Percentiles rank a stretch among this genome's conserved stretches.
phyloP scores from a whole-genome alignment of 208 protist genomes.

The Crithidia expoeki region DNA sequence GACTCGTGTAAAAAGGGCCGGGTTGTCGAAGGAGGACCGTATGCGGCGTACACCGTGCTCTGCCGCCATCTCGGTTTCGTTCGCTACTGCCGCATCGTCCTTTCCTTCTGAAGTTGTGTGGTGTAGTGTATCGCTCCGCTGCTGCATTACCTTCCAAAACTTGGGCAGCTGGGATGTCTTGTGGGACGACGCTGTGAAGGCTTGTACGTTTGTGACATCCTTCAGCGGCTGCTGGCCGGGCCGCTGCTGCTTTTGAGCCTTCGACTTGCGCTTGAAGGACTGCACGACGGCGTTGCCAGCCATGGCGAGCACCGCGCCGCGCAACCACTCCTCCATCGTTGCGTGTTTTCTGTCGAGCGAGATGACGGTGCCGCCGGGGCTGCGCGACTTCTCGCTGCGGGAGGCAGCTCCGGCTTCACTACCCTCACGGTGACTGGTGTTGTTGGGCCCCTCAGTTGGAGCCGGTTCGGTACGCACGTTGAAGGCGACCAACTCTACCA shows the following conservation, averaged over 20 bases:
- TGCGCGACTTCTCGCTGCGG: conserved; percentile 12
- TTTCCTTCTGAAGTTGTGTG: too few species aligned
- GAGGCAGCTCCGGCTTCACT: neutral
- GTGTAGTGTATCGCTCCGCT: neutral
- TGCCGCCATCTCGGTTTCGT: neutral
- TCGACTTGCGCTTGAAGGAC: conserved; percentile 23
- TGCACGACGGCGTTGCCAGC: conserved; percentile 58
- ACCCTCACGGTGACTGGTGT: neutral
- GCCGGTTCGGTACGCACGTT: conserved; percentile 10
- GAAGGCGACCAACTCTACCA: conserved; percentile 21
- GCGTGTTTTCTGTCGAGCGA: neutral
- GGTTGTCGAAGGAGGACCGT: conserved; percentile 56
- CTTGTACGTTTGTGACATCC: conserved; percentile 19
- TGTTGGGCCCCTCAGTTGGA: too few species aligned
- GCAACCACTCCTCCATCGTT: conserved; percentile 46
- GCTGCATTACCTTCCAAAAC: conserved; percentile 35
- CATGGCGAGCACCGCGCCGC: conserved; percentile 51
- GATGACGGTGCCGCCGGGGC: conserved; percentile 9
- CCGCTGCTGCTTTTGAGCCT: neutral
- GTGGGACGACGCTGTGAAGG: neutral
- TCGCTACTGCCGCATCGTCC: neutral
- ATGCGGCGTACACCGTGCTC: neutral
- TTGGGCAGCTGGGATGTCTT: conserved; percentile 32
- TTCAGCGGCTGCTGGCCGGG: conserved; percentile 4
- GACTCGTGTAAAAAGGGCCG: conserved; percentile 50